Base-by-base conservation (phyloP, 1,284 basidiomycete genomes). In the Papiliotrema terrestris region DNA sequence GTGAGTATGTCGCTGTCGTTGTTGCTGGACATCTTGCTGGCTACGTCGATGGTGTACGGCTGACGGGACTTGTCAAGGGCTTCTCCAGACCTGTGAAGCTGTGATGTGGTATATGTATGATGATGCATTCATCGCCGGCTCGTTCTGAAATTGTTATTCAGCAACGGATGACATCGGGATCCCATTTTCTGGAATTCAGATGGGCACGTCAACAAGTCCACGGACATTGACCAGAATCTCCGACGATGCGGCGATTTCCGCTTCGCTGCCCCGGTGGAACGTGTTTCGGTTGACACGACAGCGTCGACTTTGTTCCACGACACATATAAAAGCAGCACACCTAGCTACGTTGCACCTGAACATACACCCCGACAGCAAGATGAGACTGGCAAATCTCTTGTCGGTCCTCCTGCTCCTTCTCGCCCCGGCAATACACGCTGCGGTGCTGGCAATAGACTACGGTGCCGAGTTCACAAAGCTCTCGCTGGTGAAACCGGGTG, bases 381-480 rank as follows among this genome's bases (percentile, higher is more conserved):
- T 68, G 66, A 60, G 66, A 22, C 44, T 61, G 9, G 42, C 49
- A 26, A 52, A 52, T 29, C 45, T 67, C 6, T 19, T 65, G 43
- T 59, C 68, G 46, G 52, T 71, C 9, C 55, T 68, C 9, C 60
- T 74, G 20, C 59, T 73, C 15, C 56, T 72, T 11, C 62, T 73
- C 15, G 61, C 65, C 0, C 74, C 73, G 1, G 62, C 67, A 0
- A 68, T 74, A 8, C 64, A 65, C 32, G 78, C 76, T 1, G 76
- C 78, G 4, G 82, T 96, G 15, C 84, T 97, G 50, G 91, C 91
- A 23, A 90, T 97, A 69, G 93, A 97, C 83, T 95, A 94, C 83
- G 94, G 93, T 71, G 84, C 89, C 41, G 93, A 97, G 78, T 92
- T 86, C 81, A 95, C 92, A 70, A 98, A 98, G 77, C 89, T 92